Base-by-base conservation (phyloP, 192 early-diverging fungal genomes). In the Backusella liffmaniae region DNA sequence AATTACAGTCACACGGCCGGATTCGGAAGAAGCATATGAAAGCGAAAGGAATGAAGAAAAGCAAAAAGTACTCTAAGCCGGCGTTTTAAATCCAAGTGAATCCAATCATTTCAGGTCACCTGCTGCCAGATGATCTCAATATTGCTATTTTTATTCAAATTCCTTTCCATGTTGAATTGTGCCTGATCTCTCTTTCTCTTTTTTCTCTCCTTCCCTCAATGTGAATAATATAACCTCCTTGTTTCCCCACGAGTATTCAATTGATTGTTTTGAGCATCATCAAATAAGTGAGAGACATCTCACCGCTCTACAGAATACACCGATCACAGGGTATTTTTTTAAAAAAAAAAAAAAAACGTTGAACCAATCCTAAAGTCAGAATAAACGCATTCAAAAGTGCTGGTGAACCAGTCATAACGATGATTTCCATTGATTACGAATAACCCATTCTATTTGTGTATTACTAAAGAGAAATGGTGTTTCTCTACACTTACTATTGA, bases 1-100 rank as follows among this genome's bases (percentile, higher is more conserved):
- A 49, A 62, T 23, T 62, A 12, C 29, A 62, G 56, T 62, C 56
- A 62, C 56, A 62, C 56, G 56, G 56, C 23, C 56, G 56, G 56
- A 62, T 62, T 13, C 56, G 56, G 56, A 62, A 62, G 56, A 62
- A 29, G 56, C 56, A 62, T 62, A 62, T 62, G 56, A 62, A 62
- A 62, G 56, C 56, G 56, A 62, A 62, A 62, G 56, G 56, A 62
- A 62, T 56, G 53, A n/a, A 21, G 32, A 32, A 32, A 56, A 56
- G 23, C 18, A 13, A 62, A 56, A 56, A 29, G 3, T 29, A 62
- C 4, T 62, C 56, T 13, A 23, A 23, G 4, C 21, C 56, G 56
- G 56, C 12, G 56, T 62, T 62, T 62, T 62, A 62, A 62, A 62
- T 62, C 2, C 21, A 62, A 62, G 56, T 62, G 56, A 62, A 62